A percentile compares a stretch with the other conserved stretches of the same genome.
phyloP scores from a whole-genome alignment of 306 rosid species.

The Comarum palustre region DNA sequence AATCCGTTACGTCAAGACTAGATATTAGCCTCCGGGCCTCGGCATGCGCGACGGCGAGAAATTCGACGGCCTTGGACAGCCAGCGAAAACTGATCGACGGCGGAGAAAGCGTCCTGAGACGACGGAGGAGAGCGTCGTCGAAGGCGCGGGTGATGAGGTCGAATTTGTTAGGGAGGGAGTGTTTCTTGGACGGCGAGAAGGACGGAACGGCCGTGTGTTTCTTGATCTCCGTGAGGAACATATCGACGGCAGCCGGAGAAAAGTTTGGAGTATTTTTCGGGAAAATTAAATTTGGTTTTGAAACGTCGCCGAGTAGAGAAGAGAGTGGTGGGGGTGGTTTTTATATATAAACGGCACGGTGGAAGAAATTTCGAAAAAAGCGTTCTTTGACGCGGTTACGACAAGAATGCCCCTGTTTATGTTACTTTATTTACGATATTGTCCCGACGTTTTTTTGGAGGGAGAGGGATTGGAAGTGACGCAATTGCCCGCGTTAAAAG shows the following conservation, averaged over 20 bases:
- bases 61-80: constrained; percentile 18
- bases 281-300: background rate
- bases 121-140: constrained; percentile 8
- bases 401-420: background rate
- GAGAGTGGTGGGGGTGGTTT: background rate
- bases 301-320: background rate
- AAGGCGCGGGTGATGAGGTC: constrained; percentile 6
- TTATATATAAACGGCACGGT: background rate
- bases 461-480: background rate
- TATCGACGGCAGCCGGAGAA: background rate
- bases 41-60: background rate
- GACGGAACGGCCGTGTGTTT: background rate
- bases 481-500: background rate
- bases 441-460: background rate
- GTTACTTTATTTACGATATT: background rate
- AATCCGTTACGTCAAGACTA: background rate
- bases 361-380: background rate
- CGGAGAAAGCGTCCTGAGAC: background rate
- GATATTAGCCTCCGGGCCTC: constrained; percentile 6
- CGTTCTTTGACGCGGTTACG: background rate
- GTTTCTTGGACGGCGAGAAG: background rate
- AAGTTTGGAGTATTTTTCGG: background rate
- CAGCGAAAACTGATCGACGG: constrained; percentile 16
- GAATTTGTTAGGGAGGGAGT: background rate
- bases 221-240: constrained; percentile 6